Conservation (phyloP, 2,329 filamentous ascomycete species). For the Arthrobotrys pseudoclavata region DNA sequence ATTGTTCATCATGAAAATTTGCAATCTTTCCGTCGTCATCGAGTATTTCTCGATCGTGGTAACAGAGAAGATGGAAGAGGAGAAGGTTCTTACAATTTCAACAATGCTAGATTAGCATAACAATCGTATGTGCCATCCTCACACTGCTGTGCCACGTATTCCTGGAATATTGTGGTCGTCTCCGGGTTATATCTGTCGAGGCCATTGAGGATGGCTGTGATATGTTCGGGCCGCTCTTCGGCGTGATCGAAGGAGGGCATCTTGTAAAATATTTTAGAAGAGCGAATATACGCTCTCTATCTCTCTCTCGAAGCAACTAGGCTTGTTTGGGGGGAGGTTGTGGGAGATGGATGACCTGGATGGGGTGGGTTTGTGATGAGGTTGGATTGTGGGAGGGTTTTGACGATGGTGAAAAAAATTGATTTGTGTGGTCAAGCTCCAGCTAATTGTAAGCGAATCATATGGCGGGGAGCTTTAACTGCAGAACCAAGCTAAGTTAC, state of each 20-base stretch:
- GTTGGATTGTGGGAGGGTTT: conserved; percentile 43
- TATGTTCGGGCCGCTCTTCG: conserved; percentile 90
- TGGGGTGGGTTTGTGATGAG: conserved; percentile 26
- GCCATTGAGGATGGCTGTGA: conserved; percentile 93
- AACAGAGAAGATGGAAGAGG: conserved; percentile 36
- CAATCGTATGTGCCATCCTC: conserved; percentile 93
- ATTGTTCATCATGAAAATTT: conserved; percentile 77
- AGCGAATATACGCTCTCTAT: conserved; percentile 12
- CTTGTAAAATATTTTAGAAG: conserved; percentile 11
- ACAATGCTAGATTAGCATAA: conserved; percentile 93
- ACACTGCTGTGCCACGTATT: conserved; percentile 94
- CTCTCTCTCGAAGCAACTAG: conserved; percentile 25
- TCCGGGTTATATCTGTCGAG: conserved; percentile 99
- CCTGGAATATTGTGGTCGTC: conserved; percentile 91
- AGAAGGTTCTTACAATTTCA: conserved; percentile 88
- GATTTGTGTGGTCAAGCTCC: conserved; percentile 41
- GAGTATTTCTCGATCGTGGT: background rate
- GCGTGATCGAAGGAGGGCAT: conserved; percentile 79
- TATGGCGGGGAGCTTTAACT: background rate
- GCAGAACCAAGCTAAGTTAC: background rate
- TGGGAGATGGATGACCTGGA: background rate
- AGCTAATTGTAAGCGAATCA: background rate
- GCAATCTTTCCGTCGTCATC: conserved; percentile 8
- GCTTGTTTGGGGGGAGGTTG: conserved; percentile 18
- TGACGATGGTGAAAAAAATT: conserved; percentile 53